Evolutionary conservation across 2,329 filamentous ascomycete genomes (phyloP).

Genomic region (Fusarium phyllophilum): DNA sequence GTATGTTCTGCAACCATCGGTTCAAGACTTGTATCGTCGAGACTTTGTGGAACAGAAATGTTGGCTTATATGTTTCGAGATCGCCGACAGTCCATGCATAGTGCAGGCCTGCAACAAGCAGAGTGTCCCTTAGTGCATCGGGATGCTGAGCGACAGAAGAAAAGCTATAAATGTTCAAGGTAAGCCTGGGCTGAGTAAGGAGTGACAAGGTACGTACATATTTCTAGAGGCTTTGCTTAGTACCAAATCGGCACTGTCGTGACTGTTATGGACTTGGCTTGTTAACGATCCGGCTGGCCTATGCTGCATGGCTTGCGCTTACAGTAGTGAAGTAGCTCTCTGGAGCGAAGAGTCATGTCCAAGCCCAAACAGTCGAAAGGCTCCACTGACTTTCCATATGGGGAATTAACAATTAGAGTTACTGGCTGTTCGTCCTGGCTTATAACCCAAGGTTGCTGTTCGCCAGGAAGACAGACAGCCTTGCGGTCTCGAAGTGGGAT

Average conservation of each 20-base stretch:
- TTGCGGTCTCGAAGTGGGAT: conserved; percentile 41
- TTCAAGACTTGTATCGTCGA: conserved; percentile 32
- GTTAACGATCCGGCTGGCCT: not conserved
- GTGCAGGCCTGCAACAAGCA: conserved; percentile 33
- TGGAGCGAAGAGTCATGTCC: conserved; percentile 40
- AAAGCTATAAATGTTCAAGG: not conserved
- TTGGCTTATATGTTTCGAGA: conserved; percentile 26
- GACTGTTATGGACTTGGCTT: conserved; percentile 27
- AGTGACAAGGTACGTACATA: not conserved
- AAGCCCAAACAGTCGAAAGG: conserved; percentile 36
- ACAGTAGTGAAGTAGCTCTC: conserved; percentile 41
- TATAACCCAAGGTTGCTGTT: conserved; percentile 38
- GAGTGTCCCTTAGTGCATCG: conserved; percentile 33
- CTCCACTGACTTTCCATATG: conserved; percentile 14
- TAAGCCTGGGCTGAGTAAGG: not conserved
- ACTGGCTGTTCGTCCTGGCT: not conserved
- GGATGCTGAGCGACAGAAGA: conserved; percentile 30
- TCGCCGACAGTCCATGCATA: conserved; percentile 39
- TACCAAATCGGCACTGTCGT: conserved; percentile 2
- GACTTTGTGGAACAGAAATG: conserved; percentile 39
- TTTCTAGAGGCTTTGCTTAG: conserved; percentile 6
- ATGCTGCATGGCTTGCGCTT: not conserved
- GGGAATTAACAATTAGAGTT: not conserved
- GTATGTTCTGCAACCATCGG: conserved; percentile 20
- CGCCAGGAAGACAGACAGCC: conserved; percentile 27